Percentiles rank a stretch among this genome's conserved stretches.
phyloP scores from a whole-genome alignment of 2,329 filamentous ascomycete genomes.

The Harringtonia lauricola region DNA sequence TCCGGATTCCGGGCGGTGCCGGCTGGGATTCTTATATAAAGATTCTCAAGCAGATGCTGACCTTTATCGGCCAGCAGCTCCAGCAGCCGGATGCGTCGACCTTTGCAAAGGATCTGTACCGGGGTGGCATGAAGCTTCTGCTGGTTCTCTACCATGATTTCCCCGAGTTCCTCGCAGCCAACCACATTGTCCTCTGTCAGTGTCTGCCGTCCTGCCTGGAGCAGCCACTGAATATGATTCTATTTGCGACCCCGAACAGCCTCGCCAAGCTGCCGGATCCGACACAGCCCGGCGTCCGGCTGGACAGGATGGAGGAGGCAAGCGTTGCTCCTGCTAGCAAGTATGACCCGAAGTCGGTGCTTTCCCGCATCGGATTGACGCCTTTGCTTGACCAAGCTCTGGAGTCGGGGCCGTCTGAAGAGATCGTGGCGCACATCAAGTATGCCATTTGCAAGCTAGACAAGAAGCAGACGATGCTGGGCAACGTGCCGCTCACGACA shows the following conservation, averaged over 20 bases:
- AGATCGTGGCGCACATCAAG: conserved; percentile 65
- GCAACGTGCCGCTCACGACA: conserved; percentile 54
- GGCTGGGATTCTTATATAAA: conserved; percentile 71
- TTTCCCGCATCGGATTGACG: conserved; percentile 45
- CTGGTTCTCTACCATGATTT: conserved; percentile 88
- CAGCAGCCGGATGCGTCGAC: conserved; percentile 56
- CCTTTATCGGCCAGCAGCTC: conserved; percentile 68
- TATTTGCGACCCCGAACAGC: conserved; percentile 63
- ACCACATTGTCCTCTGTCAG: conserved; percentile 72
- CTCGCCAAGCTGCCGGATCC: conserved; percentile 64
- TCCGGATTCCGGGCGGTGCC: conserved; percentile 53
- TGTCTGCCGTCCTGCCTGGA: conserved; percentile 74
- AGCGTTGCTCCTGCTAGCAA: conserved; percentile 54
- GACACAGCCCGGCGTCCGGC: conserved; percentile 61
- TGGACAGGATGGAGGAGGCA: conserved; percentile 66
- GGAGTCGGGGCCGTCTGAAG: conserved; percentile 53
- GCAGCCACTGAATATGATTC: conserved; percentile 79
- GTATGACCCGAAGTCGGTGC: conserved; percentile 47
- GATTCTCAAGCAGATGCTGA: conserved; percentile 61
- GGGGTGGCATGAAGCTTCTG: conserved; percentile 71
- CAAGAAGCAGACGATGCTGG: conserved; percentile 50
- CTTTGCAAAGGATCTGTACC: conserved; percentile 73
- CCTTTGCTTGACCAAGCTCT: conserved; percentile 48
- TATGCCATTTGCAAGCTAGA: conserved; percentile 54
- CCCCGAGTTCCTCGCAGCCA: conserved; percentile 81